Conservation (phyloP, 257 asterid species). For the Nicotiana sylvestris region DNA sequence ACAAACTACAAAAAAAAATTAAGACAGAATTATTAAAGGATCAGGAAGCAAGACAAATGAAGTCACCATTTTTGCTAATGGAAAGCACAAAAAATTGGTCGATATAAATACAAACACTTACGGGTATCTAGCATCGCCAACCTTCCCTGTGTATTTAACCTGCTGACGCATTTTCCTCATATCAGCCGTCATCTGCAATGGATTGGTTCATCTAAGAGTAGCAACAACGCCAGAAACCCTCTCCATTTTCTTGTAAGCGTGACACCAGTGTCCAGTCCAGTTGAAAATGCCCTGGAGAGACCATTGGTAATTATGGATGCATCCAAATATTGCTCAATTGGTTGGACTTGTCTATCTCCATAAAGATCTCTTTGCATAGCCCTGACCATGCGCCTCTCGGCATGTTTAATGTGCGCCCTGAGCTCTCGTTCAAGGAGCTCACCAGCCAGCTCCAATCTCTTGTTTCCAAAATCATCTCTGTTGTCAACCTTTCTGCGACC, state of each 20-base stretch:
- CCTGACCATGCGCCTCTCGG: slow-evolving; percentile 70
- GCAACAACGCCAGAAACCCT: slow-evolving; percentile 89
- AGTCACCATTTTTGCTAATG: neutral
- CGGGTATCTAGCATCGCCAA: slow-evolving; percentile 97
- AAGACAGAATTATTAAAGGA: neutral
- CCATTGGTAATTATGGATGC: slow-evolving; percentile 75
- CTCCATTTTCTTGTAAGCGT: slow-evolving; percentile 83
- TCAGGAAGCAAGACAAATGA: slow-evolving; percentile 14
- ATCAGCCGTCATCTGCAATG: slow-evolving; percentile 73
- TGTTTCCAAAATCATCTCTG: slow-evolving; percentile 83
- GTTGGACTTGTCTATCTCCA: slow-evolving; percentile 51
- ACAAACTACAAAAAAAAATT: neutral
- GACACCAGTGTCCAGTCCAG: slow-evolving; percentile 75
- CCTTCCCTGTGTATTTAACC: slow-evolving; percentile 80
- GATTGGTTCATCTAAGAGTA: slow-evolving; percentile 80
- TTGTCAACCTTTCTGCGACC: slow-evolving; percentile 77
- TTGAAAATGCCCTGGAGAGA: slow-evolving; percentile 90
- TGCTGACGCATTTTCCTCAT: slow-evolving; percentile 95
- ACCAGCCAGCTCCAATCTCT: slow-evolving; percentile 88
- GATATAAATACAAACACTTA: slow-evolving; percentile 33
- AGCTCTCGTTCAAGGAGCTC: slow-evolving; percentile 86
- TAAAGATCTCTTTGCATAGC: slow-evolving; percentile 80
- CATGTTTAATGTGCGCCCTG: slow-evolving; percentile 76
- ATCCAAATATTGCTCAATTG: slow-evolving; percentile 50
- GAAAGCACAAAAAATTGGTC: neutral